Evolutionary conservation across 2,329 filamentous ascomycete genomes (phyloP), one percentile per base, ranked within the genome.

Genomic region (Chrysoporthe cubensis): DNA sequence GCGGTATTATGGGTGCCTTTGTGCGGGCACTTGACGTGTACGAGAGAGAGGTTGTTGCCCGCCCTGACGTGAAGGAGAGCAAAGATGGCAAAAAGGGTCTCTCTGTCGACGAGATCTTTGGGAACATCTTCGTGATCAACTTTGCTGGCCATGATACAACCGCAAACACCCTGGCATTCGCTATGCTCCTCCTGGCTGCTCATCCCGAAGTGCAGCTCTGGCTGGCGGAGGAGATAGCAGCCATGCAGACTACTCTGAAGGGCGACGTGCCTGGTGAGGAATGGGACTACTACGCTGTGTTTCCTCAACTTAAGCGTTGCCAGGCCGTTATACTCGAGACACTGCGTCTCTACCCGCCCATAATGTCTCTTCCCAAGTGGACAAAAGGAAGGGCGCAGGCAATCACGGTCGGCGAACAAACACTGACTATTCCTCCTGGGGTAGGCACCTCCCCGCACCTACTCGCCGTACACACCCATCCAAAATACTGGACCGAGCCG

Each of bases 151-250:
- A 76, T 44, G 74, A 76, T 54, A 75, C 75, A 5, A 75, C 74
- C 2, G 74, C 74, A 9, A 71, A 71, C 37, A 71, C 72, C 1
- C 60, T 83, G 0, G 78, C 79, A 0, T 85, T 82, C 81, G 77
- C 75, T n/a, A 69, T 81, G 0, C 73, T 82, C 0, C 79, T 82
- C 59, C 72, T 85, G 0, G 80, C 81, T 1, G 74, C 75, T 1
- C 54, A 82, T 65, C 74, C 71, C 0, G 71, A 73, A 2, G 68
- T 75, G 4, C 80, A 82, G 66, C 65, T 64, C 6, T 61, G 73
- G 11, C 58, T 82, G 0, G 71, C 72, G 3, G 26, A 64, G 0
- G 78, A 80, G 68, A 63, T 77, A 32, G 48, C 61, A n/a, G 46
- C 42, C 1, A 11, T 34, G 18, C 14, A 43, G 7, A 11, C 43